These are phyloP conservation scores for Apiospora malaysiana DNA, from an alignment of 2,329 filamentous ascomycete species.

Conservation along the genomic window DNA sequence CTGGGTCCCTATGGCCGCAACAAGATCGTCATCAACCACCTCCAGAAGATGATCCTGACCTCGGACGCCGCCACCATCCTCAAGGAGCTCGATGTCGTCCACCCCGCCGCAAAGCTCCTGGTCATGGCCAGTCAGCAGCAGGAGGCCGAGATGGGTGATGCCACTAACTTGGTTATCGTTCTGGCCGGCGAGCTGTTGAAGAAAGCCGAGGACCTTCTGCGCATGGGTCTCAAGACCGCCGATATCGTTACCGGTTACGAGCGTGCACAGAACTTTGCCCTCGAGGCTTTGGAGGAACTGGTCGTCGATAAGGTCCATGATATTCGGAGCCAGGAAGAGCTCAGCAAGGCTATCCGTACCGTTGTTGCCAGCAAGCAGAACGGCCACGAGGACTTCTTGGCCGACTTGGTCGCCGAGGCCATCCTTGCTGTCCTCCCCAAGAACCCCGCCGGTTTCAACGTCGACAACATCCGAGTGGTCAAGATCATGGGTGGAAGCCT, in stretches of 20 bases:
- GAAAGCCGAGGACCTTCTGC: conserved; percentile 95
- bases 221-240: conserved; percentile 97
- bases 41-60: conserved; percentile 99
- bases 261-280: conserved; percentile 86
- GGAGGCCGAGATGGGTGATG: conserved; percentile 98
- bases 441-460: conserved; percentile 95
- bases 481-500: conserved; percentile 99
- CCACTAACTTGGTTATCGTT: conserved; percentile 95
- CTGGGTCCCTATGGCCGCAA: conserved; percentile 97
- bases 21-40: conserved; percentile 99
- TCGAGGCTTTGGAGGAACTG: conserved; percentile 85
- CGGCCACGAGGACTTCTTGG: conserved; percentile 88
- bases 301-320: conserved; percentile 90
- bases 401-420: conserved; percentile 83
- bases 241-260: conserved; percentile 97
- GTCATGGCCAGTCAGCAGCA: conserved; percentile 99
- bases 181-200: conserved; percentile 93
- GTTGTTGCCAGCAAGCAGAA: conserved; percentile 97
- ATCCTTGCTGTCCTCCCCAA: conserved; percentile 90
- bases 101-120: conserved; percentile 94
- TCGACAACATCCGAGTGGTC: conserved; percentile 97
- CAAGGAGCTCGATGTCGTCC: conserved; percentile 95
- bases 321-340: conserved; percentile 78
- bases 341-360: conserved; percentile 93
- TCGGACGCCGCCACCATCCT: conserved; percentile 98